Percentiles rank a stretch among this genome's conserved stretches.
phyloP scores from a whole-genome alignment of 2,329 filamentous ascomycete genomes.

The Alternaria burnsii region DNA sequence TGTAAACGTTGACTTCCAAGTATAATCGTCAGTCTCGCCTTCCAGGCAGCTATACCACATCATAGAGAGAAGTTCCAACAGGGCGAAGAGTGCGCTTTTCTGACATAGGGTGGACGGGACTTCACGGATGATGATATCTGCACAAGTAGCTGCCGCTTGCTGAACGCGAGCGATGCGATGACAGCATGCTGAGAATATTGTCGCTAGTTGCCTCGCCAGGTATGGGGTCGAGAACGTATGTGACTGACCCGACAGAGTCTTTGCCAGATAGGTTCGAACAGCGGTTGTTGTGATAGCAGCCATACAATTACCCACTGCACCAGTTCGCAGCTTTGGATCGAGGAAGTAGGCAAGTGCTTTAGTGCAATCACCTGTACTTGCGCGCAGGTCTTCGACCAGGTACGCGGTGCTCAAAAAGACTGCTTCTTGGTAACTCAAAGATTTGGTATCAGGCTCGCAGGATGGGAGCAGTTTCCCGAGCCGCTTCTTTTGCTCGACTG shows the following conservation, averaged over 20 bases:
- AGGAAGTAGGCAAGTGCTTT: conserved; percentile 91
- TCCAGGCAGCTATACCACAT: conserved; percentile 97
- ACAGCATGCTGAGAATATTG: conserved; percentile 87
- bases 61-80: conserved; percentile 88
- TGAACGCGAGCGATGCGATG: conserved; percentile 93
- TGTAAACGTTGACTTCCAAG: conserved; percentile 81
- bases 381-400: conserved; percentile 86
- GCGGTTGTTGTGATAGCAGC: conserved; percentile 71
- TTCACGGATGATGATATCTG: conserved; percentile 83
- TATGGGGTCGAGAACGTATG: conserved; percentile 89
- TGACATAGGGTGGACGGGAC: conserved; percentile 92
- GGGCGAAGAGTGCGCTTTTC: conserved; percentile 86
- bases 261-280: conserved; percentile 79
- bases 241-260: conserved; percentile 74
- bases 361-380: conserved; percentile 86
- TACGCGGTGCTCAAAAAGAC: conserved; percentile 93
- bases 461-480: conserved; percentile 77
- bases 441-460: conserved; percentile 79
- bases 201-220: conserved; percentile 85
- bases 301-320: conserved; percentile 70
- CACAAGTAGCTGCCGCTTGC: conserved; percentile 81
- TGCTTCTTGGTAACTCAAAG: conserved; percentile 85
- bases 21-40: conserved; percentile 91
- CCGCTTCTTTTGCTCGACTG: conserved; percentile 80
- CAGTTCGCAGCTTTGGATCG: conserved; percentile 79